Percentiles rank a stretch among this genome's conserved stretches.
Conservation (phyloP, 352 stramenopile genomes). For the Phytophthora cajani region DNA sequence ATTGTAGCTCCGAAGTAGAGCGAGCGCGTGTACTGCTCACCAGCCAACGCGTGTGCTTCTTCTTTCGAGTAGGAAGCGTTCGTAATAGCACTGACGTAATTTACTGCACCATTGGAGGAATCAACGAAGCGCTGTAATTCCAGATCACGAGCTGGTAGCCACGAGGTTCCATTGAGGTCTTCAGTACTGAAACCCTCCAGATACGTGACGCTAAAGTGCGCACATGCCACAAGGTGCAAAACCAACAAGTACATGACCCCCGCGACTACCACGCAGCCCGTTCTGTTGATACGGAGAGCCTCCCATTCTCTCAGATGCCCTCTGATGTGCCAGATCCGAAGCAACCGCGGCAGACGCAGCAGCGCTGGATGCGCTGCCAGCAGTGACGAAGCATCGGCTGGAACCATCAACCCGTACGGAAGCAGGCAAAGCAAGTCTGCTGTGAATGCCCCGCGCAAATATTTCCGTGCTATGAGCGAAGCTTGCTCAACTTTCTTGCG, state of each 20-base stretch:
- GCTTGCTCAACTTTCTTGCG: conserved; percentile 39
- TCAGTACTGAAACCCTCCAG: conserved; percentile 38
- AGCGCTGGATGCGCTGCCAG: conserved; percentile 24
- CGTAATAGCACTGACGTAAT: not conserved
- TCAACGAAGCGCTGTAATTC: conserved; percentile 5
- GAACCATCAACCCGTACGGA: conserved; percentile 45
- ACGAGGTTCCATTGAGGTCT: conserved; percentile 10
- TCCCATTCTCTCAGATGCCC: conserved; percentile 50
- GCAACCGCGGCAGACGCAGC: conserved; percentile 41
- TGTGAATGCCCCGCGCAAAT: conserved; percentile 34
- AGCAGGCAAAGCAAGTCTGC: conserved; percentile 51
- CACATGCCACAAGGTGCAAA: conserved; percentile 41
- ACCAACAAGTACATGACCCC: conserved; percentile 27
- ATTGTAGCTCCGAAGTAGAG: conserved; percentile 55
- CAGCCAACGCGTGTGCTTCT: conserved; percentile 12
- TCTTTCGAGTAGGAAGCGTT: conserved; percentile 18
- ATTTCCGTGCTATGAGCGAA: conserved; percentile 34
- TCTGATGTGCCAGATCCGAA: conserved; percentile 44
- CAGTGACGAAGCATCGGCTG: not conserved
- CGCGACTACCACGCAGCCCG: conserved; percentile 11
- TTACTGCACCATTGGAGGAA: not conserved
- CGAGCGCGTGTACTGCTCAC: conserved; percentile 44
- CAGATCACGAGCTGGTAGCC: conserved; percentile 36
- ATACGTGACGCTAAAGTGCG: conserved; percentile 46
- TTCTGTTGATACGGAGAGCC: conserved; percentile 19